Evolutionary conservation across 305 asterid species (phyloP).

Genomic region (Fraxinus greggii): DNA sequence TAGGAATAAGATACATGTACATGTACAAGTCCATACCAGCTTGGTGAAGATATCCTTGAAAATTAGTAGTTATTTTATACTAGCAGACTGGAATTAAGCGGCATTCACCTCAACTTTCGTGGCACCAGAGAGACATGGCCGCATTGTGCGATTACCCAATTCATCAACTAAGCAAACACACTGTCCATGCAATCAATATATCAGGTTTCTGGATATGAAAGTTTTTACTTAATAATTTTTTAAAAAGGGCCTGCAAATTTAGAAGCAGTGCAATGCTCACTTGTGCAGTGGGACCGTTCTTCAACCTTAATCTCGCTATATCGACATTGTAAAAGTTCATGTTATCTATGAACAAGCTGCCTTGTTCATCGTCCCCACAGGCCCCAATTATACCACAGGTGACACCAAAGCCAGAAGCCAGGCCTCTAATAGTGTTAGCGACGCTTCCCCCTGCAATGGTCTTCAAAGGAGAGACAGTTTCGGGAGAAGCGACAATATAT

Average conservation of each 20-base stretch:
- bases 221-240: background rate
- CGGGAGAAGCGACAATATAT: slow-evolving; percentile 47
- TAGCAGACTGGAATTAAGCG: slow-evolving; percentile 8
- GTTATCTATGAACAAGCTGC: slow-evolving; percentile 64
- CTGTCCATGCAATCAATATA: slow-evolving; percentile 38
- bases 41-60: slow-evolving; percentile 24
- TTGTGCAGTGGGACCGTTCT: slow-evolving; percentile 80
- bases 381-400: slow-evolving; percentile 92
- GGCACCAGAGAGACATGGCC: slow-evolving; percentile 89
- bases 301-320: slow-evolving; percentile 74
- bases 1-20: slow-evolving; percentile 24
- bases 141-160: slow-evolving; percentile 88
- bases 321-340: slow-evolving; percentile 71
- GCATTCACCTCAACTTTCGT: slow-evolving; percentile 82
- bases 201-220: slow-evolving; percentile 14
- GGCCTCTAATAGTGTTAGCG: slow-evolving; percentile 90
- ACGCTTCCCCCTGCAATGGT: slow-evolving; percentile 99
- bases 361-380: slow-evolving; percentile 85
- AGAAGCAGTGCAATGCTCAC: slow-evolving; percentile 34
- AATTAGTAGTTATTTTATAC: slow-evolving; percentile 16
- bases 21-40: slow-evolving; percentile 20
- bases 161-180: slow-evolving; percentile 98
- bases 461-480: slow-evolving; percentile 46
- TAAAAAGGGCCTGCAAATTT: background rate
- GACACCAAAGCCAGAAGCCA: slow-evolving; percentile 85